A percentile compares a stretch with the other conserved stretches of the same genome.
Evolutionary conservation across 2,329 filamentous ascomycete species (phyloP).

Genomic region (Aspergillus candidus): DNA sequence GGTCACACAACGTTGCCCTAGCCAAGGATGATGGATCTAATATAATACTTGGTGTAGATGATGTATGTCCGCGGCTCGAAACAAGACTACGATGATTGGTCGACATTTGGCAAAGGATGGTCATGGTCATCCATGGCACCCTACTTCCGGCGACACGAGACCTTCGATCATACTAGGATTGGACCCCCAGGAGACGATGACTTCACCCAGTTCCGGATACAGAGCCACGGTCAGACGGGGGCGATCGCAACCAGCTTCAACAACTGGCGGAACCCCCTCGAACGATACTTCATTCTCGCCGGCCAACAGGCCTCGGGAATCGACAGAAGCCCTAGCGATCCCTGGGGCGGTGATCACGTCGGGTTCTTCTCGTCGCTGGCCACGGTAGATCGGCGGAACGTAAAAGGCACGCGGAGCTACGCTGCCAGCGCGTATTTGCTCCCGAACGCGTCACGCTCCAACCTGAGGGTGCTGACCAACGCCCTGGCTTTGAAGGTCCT

Average conservation of each 20-base stretch:
- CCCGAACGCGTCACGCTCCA: conserved; percentile 32
- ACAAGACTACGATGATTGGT: conserved; percentile 16
- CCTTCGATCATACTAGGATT: background rate
- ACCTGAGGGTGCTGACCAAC: conserved; percentile 42
- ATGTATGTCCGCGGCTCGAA: conserved; percentile 34
- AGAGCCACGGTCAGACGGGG: background rate
- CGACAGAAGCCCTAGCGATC: conserved; percentile 8
- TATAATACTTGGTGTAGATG: conserved; percentile 27
- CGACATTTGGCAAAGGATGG: conserved; percentile 5
- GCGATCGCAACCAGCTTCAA: conserved; percentile 4
- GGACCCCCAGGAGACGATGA: background rate
- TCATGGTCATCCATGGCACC: conserved; percentile 1
- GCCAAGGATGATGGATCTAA: conserved; percentile 1
- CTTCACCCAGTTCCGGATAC: background rate
- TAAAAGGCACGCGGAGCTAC: conserved; percentile 31
- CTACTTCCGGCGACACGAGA: conserved; percentile 4
- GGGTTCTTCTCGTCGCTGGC: conserved; percentile 31
- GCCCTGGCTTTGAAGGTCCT: conserved; percentile 34
- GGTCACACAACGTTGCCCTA: background rate
- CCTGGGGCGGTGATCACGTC: conserved; percentile 30
- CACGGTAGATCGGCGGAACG: conserved; percentile 25
- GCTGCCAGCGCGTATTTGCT: conserved; percentile 33
- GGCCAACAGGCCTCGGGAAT: conserved; percentile 1
- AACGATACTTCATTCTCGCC: conserved; percentile 5
- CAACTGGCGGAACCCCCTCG: conserved; percentile 8